Percentiles rank a stretch among this genome's conserved stretches.
These are phyloP conservation scores for Thermochaetoides thermophila DNA, from an alignment of 495 filamentous ascomycete species.

Conservation along the genomic window DNA sequence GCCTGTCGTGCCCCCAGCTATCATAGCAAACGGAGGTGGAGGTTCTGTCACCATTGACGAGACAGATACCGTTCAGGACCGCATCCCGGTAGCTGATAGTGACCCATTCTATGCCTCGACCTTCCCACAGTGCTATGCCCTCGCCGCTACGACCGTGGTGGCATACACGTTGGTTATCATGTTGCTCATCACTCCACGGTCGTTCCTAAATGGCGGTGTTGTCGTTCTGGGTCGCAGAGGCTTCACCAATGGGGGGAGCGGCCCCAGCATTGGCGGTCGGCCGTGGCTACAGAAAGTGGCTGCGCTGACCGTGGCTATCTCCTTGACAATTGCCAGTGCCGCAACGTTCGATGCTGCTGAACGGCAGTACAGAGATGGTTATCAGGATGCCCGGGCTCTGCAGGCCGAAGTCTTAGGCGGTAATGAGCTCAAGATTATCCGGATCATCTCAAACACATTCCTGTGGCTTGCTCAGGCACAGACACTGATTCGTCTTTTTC, in stretches of 20 bases:
- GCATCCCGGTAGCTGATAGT: constrained; percentile 31
- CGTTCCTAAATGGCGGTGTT: constrained; percentile 71
- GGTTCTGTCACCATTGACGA: constrained; percentile 27
- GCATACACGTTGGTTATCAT: constrained; percentile 91
- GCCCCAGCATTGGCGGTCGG: constrained; percentile 76
- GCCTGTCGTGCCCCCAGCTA: constrained; percentile 24
- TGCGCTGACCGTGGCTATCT: constrained; percentile 76
- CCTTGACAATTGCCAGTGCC: constrained; percentile 79
- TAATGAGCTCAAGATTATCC: constrained; percentile 70
- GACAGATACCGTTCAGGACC: no score
- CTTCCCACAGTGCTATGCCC: constrained; percentile 79
- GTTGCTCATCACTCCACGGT: constrained; percentile 80
- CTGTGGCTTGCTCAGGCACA: constrained; percentile 96
- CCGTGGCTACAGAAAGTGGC: constrained; percentile 96
- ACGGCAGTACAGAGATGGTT: constrained; percentile 56
- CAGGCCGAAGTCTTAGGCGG: constrained; percentile 64
- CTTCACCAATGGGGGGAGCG: constrained; percentile 66
- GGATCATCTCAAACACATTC: constrained; percentile 85
- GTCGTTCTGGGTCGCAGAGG: constrained; percentile 71
- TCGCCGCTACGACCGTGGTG: constrained; percentile 79
- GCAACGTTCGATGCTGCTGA: constrained; percentile 78
- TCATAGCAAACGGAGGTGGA: constrained; percentile 31
- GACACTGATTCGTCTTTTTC: constrained; percentile 87
- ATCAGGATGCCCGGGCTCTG: constrained; percentile 53
- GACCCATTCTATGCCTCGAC: constrained; percentile 91